Evolutionary conservation across 768 basidiomycete species (phyloP).

Genomic region (Leccinum truebloodii): DNA sequence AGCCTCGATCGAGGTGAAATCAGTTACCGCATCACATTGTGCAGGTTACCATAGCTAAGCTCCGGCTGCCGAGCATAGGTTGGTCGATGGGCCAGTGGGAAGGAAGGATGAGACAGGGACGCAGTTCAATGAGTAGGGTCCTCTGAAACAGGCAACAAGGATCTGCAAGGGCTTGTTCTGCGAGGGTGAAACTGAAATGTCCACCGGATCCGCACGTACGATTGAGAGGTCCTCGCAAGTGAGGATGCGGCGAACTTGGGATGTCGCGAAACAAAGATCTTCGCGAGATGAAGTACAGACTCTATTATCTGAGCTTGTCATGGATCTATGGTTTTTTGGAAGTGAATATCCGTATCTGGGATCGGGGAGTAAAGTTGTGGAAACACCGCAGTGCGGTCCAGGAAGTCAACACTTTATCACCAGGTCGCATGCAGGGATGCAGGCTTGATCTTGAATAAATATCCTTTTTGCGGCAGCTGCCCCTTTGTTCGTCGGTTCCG

Average conservation of each 20-base stretch:
- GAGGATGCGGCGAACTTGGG: conserved; percentile 10
- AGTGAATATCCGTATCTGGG: conserved; percentile 17
- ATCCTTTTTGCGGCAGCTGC: neutral
- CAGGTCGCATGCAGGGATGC: conserved; percentile 9
- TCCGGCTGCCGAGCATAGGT: conserved; percentile 1
- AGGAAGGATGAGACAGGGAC: conserved; percentile 19
- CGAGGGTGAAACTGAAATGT: conserved; percentile 17
- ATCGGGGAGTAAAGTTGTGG: conserved; percentile 7
- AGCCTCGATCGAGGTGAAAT: conserved; percentile 11
- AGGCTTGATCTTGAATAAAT: neutral
- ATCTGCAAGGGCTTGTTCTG: conserved; percentile 23
- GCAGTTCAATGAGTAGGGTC: conserved; percentile 13
- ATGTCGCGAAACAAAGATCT: conserved; percentile 7
- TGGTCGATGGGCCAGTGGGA: neutral
- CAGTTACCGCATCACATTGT: conserved; percentile 3
- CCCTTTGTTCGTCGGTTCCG: neutral
- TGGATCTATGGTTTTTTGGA: conserved; percentile 15
- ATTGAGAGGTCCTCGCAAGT: conserved; percentile 20
- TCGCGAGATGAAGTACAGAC: conserved; percentile 23
- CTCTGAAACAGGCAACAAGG: conserved; percentile 22
- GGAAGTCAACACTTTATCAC: conserved; percentile 4
- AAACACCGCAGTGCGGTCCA: neutral
- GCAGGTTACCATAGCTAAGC: conserved; percentile 5
- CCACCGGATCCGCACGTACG: conserved; percentile 12
- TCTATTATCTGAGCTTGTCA: neutral